A percentile compares a stretch with the other conserved stretches of the same genome.
Conservation (phyloP, 164 flowering plant genomes). For the Nelumbo lutea region DNA sequence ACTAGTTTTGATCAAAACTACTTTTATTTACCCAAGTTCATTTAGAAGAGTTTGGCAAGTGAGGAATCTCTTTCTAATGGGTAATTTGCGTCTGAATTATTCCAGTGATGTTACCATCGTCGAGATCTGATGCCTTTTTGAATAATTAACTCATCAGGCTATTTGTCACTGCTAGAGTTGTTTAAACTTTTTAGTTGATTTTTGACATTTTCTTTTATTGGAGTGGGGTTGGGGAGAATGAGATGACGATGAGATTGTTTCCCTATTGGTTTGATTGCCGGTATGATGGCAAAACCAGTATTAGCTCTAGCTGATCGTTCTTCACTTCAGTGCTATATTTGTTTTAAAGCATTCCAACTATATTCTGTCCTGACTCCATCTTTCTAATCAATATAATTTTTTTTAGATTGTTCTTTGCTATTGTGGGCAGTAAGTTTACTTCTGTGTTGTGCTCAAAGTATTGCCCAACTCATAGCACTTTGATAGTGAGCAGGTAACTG, state of each 20-base stretch:
- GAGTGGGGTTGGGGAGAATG: background rate
- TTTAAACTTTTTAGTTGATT: background rate
- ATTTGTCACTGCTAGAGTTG: background rate
- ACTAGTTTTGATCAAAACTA: too few species aligned
- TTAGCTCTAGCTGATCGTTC: slow-evolving; percentile 19
- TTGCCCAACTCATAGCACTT: too few species aligned
- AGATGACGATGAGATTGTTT: slow-evolving; percentile 7
- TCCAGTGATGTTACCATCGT: slow-evolving; percentile 11
- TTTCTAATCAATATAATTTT: too few species aligned
- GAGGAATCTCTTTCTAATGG: too few species aligned
- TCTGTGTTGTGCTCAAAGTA: too few species aligned
- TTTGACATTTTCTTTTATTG: background rate
- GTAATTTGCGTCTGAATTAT: slow-evolving; percentile 13
- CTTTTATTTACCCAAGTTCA: too few species aligned
- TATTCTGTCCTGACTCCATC: too few species aligned
- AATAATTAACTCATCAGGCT: background rate
- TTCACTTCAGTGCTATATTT: background rate
- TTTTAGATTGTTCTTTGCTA: too few species aligned
- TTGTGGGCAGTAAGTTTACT: too few species aligned
- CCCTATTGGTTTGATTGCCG: slow-evolving; percentile 20
- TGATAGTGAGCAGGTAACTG: too few species aligned
- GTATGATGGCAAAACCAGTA: slow-evolving; percentile 11
- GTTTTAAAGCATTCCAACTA: too few species aligned
- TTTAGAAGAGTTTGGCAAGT: too few species aligned
- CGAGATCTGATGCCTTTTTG: slow-evolving; percentile 10